phyloP scores from a whole-genome alignment of 2,329 filamentous ascomycete species.

The Clarireedia homoeocarpa region DNA sequence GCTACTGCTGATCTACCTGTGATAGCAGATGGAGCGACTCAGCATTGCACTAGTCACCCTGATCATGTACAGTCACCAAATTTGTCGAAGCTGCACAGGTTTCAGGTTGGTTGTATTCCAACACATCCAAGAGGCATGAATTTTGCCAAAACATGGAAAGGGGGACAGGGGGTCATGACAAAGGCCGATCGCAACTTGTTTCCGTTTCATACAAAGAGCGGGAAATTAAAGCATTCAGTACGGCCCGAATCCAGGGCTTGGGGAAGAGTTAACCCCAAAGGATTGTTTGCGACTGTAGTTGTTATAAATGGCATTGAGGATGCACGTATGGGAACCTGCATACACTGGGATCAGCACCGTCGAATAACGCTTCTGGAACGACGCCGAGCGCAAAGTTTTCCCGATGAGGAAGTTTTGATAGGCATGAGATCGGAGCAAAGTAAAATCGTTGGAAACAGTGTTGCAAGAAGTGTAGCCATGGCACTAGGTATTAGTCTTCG shows the following conservation, averaged over 20 bases:
- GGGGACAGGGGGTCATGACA: conserved; percentile 32
- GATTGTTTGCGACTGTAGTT: conserved; percentile 55
- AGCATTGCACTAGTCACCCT: conserved; percentile 56
- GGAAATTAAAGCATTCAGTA: conserved; percentile 14
- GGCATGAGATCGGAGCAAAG: conserved; percentile 48
- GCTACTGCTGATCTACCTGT: conserved; percentile 52
- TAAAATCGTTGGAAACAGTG: conserved; percentile 69
- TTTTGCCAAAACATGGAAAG: conserved; percentile 39
- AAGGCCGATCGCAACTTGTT: conserved; percentile 35
- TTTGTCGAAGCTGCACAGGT: conserved; percentile 24
- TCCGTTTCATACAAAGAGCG: conserved; percentile 23
- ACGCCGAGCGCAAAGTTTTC: conserved; percentile 61
- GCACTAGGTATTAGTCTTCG: conserved; percentile 57
- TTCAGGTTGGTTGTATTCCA: conserved; percentile 51
- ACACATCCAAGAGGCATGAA: conserved; percentile 47
- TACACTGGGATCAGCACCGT: conserved; percentile 62
- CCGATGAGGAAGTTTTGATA: conserved; percentile 62
- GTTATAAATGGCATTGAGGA: conserved; percentile 47
- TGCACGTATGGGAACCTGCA: conserved; percentile 41
- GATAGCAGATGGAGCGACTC: conserved; percentile 52
- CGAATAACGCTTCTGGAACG: conserved; percentile 58
- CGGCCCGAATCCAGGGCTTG: conserved; percentile 33
- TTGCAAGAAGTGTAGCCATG: conserved; percentile 60
- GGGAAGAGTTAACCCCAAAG: conserved; percentile 42
- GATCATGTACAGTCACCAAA: conserved; percentile 51